Evolutionary conservation across 1,284 basidiomycete species (phyloP), one percentile per base, ranked within the genome.

Genomic region (Kwoniella shivajii): DNA sequence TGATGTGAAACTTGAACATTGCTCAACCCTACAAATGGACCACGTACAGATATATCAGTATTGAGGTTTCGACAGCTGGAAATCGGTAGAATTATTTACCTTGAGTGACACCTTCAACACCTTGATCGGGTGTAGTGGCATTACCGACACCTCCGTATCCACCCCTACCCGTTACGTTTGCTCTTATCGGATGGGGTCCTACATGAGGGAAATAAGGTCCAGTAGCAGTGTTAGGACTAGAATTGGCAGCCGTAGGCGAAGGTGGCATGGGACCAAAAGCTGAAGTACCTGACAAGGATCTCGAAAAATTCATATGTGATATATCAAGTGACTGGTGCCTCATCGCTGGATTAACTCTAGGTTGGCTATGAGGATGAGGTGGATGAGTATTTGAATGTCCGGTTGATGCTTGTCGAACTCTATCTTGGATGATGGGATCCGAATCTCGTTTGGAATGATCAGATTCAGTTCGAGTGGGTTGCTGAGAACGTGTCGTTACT

Each of bases 381-480:
- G 64, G 64, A 29, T 34, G 36, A n/a, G 45, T 27, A 31, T 34
- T 27, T 24, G 45, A 30, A 37, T 57, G 53, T 6, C 50, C 56
- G 6, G 56, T 60, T 18, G 59, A 55, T 4, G 62, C 86, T 63
- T 90, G 88, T 75, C 88, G 89, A 36, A 93, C 74, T 74, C 92
- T 91, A 38, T 90, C 85, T 67, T 92, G 90, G n/a, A 92, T 81
- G 33, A 90, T 80, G 10, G 90, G 89, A 76, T 94, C 91, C 0
- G 90, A 92, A 20, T 89, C 89, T 47, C 90, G 86, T 74, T 92
- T 92, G 60, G 87, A 76, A 0, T 85, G 83, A 64, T 91, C 89
- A 60, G 90, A 86, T 80, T 66, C 86, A 82, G 84, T 33, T 83
- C 82, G 59, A 84, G 86, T 64, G 48, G 86, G 84, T 39, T 48